Base-by-base conservation (phyloP, 2,329 filamentous ascomycete genomes). In the Fusarium graminum region DNA sequence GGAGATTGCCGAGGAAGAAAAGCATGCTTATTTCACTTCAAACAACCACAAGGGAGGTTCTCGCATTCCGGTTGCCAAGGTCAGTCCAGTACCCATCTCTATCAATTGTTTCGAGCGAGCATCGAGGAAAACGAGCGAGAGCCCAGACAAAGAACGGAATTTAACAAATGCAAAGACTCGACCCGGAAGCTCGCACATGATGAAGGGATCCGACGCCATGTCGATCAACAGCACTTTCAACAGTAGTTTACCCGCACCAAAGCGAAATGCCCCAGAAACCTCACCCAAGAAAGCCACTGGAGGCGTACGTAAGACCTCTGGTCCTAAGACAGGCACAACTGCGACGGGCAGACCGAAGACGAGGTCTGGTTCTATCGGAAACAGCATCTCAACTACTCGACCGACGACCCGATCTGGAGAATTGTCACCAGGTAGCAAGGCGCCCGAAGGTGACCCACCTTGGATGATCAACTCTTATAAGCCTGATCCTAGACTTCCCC, bases 391-490 rank as follows among this genome's bases (percentile, higher is more conserved):
- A 46, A 88, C 17, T 6, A 39, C 85, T 32, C 84, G 88, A 14
- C 89, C 90, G 19, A 80, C 82, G 4, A 92, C 89, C 2, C 83
- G 88, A 60, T 88, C 87, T 8, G 88, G 88, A 19, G 86, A 86
- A 58, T 68, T 84, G 29, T 77, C 80, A 40, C 72, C 79, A 30
- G 75, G 72, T 77, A 74, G 77, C 83, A 87, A 92, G 74, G 87
- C 89, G 40, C 94, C 94, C 1, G 95, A 98, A 81, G 95, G 95
- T 19, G 94, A 98, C 52, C 93, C 95, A 11, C 95, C 95, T 50
- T 99, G 95, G 95, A 87, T 98, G 79, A 87, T 95, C 43, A 92
- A 91, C 22, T 93, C 97, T 79, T 99, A 97, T 79, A 97, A 96
- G 74, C 95, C 95, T 1, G 95, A 99, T 75, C 95, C 95, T 29